Percentiles rank a stretch among this genome's conserved stretches.
Evolutionary conservation across 2,329 filamentous ascomycete genomes (phyloP).

Genomic region (Neophaeococcomyces mojaviensis): DNA sequence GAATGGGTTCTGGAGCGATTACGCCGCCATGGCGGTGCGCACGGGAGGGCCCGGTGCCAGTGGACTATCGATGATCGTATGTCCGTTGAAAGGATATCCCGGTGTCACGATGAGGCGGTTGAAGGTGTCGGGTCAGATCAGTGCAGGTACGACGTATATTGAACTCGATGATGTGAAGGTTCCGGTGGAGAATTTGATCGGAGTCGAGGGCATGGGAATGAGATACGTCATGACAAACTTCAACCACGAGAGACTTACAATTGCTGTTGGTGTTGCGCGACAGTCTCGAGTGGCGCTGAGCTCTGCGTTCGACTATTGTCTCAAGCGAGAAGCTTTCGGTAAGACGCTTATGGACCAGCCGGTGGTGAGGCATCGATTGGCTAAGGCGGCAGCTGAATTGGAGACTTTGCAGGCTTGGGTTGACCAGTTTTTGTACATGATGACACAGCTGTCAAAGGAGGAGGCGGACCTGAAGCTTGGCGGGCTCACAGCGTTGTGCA

Average conservation of each 20-base stretch:
- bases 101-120: constrained; percentile 63
- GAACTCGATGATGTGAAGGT: constrained; percentile 69
- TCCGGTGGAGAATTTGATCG: constrained; percentile 62
- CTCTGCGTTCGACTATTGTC: constrained; percentile 54
- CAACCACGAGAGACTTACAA: constrained; percentile 67
- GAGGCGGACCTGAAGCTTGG: constrained; percentile 50
- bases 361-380: constrained; percentile 65
- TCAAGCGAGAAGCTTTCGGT: constrained; percentile 61
- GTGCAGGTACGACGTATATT: constrained; percentile 66
- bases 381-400: constrained; percentile 60
- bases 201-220: constrained; percentile 64
- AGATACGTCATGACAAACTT: constrained; percentile 70
- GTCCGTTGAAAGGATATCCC: constrained; percentile 59
- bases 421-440: constrained; percentile 26
- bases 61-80: constrained; percentile 60
- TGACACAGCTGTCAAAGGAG: constrained; percentile 50
- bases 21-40: constrained; percentile 63
- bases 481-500: constrained; percentile 62
- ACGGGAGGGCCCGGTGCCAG: constrained; percentile 58
- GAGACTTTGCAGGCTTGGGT: constrained; percentile 63
- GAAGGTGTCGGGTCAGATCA: constrained; percentile 58
- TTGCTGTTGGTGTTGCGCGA: constrained; percentile 57
- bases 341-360: constrained; percentile 66
- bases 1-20: constrained; percentile 64
- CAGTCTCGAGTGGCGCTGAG: constrained; percentile 54